Conservation (phyloP, 768 basidiomycete species). For the Podaxis pistillaris region DNA sequence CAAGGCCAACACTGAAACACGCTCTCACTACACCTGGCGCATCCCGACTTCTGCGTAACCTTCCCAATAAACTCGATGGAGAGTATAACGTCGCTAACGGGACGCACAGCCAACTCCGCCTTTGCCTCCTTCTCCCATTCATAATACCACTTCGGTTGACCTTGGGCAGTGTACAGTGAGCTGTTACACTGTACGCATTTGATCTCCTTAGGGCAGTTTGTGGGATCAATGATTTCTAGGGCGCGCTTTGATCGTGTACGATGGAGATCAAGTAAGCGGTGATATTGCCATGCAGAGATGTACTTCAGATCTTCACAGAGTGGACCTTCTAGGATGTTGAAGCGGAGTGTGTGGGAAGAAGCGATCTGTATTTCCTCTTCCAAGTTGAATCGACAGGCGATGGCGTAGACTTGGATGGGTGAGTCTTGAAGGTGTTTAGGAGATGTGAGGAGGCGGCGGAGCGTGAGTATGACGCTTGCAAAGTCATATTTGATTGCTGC, state of each 20-base stretch:
- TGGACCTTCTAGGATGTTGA: conserved; percentile 54
- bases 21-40: conserved; percentile 64
- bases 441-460: conserved; percentile 54
- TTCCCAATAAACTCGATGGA: conserved; percentile 55
- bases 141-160: conserved; percentile 68
- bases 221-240: conserved; percentile 39
- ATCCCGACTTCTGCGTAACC: conserved; percentile 49
- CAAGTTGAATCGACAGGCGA: conserved; percentile 64
- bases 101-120: conserved; percentile 54
- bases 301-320: conserved; percentile 61
- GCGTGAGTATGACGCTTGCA: conserved; percentile 36
- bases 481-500: conserved; percentile 70
- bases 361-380: conserved; percentile 63
- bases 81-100: conserved; percentile 61
- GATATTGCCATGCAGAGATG: conserved; percentile 69
- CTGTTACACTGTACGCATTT: conserved; percentile 73
- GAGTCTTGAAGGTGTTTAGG: conserved; percentile 43
- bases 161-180: conserved; percentile 37
- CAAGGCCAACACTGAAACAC: conserved; percentile 61
- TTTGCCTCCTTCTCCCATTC: conserved; percentile 56
- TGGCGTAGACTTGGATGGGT: conserved; percentile 67
- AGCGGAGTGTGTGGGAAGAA: conserved; percentile 53
- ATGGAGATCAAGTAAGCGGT: conserved; percentile 61
- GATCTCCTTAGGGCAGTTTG: conserved; percentile 36
- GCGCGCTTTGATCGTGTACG: conserved; percentile 50